Evolutionary conservation across 2,329 filamentous ascomycete species (phyloP).

Genomic region (Sporothrix inflata): DNA sequence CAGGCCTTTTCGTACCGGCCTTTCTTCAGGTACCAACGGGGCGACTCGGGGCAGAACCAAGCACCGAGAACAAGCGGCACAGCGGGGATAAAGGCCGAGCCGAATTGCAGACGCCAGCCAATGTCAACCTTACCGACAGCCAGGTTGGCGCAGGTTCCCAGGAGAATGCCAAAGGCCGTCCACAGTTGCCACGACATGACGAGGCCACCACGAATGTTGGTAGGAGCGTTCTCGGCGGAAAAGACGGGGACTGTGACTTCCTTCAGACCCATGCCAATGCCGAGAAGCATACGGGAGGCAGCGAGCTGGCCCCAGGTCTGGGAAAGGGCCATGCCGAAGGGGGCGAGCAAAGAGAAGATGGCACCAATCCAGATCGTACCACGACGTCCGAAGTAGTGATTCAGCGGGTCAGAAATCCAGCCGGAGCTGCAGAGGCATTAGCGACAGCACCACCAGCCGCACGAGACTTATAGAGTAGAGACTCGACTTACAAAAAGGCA

Average conservation of each 20-base stretch:
- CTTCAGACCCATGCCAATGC: slow-evolving; percentile 78
- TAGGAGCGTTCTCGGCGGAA: slow-evolving; percentile 73
- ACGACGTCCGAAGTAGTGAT: slow-evolving; percentile 49
- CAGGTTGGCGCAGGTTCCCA: slow-evolving; percentile 68
- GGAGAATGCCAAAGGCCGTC: slow-evolving; percentile 55
- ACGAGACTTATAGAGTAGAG: background rate
- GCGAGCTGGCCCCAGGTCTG: slow-evolving; percentile 74
- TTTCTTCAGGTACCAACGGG: slow-evolving; percentile 70
- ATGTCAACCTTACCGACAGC: slow-evolving; percentile 61
- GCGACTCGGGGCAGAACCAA: slow-evolving; percentile 68
- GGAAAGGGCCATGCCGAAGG: slow-evolving; percentile 72
- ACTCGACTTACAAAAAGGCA: slow-evolving; percentile 39
- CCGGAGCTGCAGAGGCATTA: slow-evolving; percentile 41
- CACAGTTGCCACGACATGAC: slow-evolving; percentile 77
- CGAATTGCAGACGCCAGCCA: slow-evolving; percentile 66
- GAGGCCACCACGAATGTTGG: slow-evolving; percentile 70
- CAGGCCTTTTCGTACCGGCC: slow-evolving; percentile 64
- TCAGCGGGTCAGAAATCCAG: slow-evolving; percentile 66
- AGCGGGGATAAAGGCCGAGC: slow-evolving; percentile 63
- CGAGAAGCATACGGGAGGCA: slow-evolving; percentile 68
- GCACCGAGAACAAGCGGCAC: slow-evolving; percentile 63
- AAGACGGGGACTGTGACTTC: slow-evolving; percentile 70
- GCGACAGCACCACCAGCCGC: background rate
- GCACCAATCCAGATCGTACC: slow-evolving; percentile 75
- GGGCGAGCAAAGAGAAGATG: slow-evolving; percentile 68